Conservation (phyloP, 2,329 filamentous ascomycete species). For the Epichloe typhina region DNA sequence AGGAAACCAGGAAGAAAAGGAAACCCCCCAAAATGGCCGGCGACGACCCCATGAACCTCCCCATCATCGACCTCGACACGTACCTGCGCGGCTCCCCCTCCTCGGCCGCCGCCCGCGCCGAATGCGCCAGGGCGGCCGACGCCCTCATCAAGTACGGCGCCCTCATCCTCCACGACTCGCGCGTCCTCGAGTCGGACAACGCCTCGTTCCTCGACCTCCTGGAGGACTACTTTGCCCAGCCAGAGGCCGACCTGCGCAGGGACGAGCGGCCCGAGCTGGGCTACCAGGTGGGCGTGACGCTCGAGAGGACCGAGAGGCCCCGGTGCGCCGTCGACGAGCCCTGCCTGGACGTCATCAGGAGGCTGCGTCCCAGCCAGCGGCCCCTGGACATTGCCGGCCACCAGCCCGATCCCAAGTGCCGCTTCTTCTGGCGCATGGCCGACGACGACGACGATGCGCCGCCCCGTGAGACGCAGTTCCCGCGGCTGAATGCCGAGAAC, state of each 20-base stretch:
- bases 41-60: conserved; percentile 38
- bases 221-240: conserved; percentile 52
- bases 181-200: conserved; percentile 43
- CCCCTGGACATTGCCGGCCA: conserved; percentile 46
- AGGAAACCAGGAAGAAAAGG: too few relatives aligned
- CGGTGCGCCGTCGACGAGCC: conserved; percentile 51
- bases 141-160: conserved; percentile 48
- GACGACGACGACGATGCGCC: too few relatives aligned
- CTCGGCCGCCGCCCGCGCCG: conserved; percentile 31
- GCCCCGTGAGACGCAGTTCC: conserved; percentile 37
- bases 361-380: conserved; percentile 39
- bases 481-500: conserved; percentile 41
- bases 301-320: conserved; percentile 50
- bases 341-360: conserved; percentile 41
- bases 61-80: conserved; percentile 45
- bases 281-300: conserved; percentile 49
- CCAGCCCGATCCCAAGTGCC: conserved; percentile 46
- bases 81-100: conserved; percentile 33
- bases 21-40: neutral
- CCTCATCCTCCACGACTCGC: conserved; percentile 45
- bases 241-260: conserved; percentile 27
- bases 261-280: conserved; percentile 45
- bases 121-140: conserved; percentile 40
- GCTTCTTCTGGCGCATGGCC: conserved; percentile 50
- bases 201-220: conserved; percentile 44